Percentiles rank a stretch among this genome's conserved stretches.
phyloP scores from a whole-genome alignment of 768 basidiomycete genomes.

The Panaeolus papilionaceus region DNA sequence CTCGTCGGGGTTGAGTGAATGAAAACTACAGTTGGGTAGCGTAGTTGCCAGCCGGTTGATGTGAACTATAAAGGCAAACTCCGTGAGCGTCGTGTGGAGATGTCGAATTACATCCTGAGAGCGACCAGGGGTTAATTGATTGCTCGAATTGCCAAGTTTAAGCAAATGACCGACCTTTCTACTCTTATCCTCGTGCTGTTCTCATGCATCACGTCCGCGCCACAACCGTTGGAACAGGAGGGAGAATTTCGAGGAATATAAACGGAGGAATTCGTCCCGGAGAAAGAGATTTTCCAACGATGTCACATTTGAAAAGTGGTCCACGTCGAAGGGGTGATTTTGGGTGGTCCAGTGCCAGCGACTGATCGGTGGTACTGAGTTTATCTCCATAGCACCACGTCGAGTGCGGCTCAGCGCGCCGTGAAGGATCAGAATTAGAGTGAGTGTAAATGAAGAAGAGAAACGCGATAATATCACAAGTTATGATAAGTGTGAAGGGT shows the following conservation, averaged over 20 bases:
- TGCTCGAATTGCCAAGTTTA: background rate
- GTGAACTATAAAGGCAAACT: background rate
- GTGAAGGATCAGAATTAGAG: background rate
- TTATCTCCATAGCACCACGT: slow-evolving; percentile 9
- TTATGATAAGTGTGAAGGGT: background rate
- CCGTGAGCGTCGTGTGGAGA: background rate
- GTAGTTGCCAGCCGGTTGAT: background rate
- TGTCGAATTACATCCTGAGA: background rate
- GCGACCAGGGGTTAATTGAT: slow-evolving; percentile 5
- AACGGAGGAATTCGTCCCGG: slow-evolving; percentile 7
- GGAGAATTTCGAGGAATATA: slow-evolving; percentile 9
- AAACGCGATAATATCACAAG: background rate
- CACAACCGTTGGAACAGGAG: background rate
- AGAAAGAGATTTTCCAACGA: background rate
- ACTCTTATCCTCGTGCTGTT: background rate
- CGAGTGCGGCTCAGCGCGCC: background rate
- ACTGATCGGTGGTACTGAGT: slow-evolving; percentile 2
- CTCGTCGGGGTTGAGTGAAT: background rate
- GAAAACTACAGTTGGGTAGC: background rate
- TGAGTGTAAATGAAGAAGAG: background rate
- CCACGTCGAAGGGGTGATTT: background rate
- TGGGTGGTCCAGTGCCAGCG: background rate
- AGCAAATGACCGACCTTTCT: slow-evolving; percentile 2
- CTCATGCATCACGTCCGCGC: background rate
- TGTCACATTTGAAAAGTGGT: background rate